These are phyloP conservation scores for Gynandropsis gynandra DNA, from an alignment of 345 rosid species.

Conservation along the genomic window DNA sequence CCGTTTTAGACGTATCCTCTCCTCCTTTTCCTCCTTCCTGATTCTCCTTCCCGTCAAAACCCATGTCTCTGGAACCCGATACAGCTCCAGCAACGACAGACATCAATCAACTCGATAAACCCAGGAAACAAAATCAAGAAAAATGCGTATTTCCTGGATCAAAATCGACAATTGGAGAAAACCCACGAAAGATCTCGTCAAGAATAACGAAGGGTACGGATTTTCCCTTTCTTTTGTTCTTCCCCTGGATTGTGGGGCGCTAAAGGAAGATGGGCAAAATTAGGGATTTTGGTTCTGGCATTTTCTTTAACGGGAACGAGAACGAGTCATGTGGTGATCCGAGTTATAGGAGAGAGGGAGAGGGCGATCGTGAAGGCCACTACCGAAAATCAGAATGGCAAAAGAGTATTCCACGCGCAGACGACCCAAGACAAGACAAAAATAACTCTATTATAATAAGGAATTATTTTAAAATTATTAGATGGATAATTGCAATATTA, in stretches of 20 bases:
- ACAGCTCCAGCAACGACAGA: constrained; percentile 44
- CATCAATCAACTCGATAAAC: constrained; percentile 33
- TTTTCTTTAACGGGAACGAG: constrained; percentile 16
- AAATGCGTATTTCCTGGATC: neutral
- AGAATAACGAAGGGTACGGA: neutral
- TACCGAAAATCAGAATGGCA: constrained; percentile 17
- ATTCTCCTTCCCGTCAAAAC: constrained; percentile 34
- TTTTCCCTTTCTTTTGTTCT: neutral
- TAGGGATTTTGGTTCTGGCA: constrained; percentile 23
- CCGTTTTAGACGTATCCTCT: constrained; percentile 15
- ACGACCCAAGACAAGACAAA: constrained; percentile 25
- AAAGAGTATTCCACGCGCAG: constrained; percentile 25
- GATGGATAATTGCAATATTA: no score
- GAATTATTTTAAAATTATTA: neutral
- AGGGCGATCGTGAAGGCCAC: constrained; percentile 31
- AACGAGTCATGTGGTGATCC: constrained; percentile 67
- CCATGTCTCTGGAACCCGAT: constrained; percentile 49
- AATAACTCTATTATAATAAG: no score
- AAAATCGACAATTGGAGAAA: neutral
- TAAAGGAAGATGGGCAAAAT: neutral
- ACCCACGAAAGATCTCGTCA: neutral
- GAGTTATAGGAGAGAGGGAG: constrained; percentile 32
- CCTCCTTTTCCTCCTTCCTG: constrained; percentile 14
- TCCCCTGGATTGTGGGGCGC: neutral
- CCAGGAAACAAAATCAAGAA: no score